Conservation (phyloP, 2,329 filamentous ascomycete genomes). For the Aureobasidium sp. region DNA sequence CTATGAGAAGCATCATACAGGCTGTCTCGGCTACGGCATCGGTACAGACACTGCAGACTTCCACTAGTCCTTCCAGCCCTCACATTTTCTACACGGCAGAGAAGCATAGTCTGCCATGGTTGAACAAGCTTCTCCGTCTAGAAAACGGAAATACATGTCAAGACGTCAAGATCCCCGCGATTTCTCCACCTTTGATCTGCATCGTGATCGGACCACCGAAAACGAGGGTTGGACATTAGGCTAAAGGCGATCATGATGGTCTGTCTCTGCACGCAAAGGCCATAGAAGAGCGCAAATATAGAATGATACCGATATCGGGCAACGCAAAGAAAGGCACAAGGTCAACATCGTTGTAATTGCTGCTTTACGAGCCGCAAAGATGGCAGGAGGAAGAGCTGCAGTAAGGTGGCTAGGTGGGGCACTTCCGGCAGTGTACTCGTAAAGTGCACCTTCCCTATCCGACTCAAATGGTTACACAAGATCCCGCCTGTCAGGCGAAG, state of each 20-base stretch:
- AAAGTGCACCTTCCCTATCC: neutral
- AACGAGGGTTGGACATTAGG: neutral
- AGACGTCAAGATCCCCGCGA: conserved; percentile 10
- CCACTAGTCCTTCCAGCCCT: conserved; percentile 4
- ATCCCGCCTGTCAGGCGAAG: neutral
- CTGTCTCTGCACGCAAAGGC: neutral
- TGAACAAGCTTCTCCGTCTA: neutral
- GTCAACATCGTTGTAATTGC: too few species aligned
- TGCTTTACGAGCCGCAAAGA: neutral
- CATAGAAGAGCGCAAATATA: neutral
- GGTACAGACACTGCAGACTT: neutral
- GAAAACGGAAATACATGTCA: neutral
- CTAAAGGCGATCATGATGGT: neutral
- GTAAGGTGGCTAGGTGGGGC: neutral
- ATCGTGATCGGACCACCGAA: neutral
- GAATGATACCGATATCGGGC: neutral
- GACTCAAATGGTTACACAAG: neutral
- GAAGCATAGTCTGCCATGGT: neutral
- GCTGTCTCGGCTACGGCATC: conserved; percentile 1
- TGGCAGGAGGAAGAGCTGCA: neutral
- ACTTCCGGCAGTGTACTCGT: neutral
- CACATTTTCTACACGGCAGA: neutral
- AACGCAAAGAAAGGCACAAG: neutral
- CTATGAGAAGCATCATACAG: neutral
- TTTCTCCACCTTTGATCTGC: conserved; percentile 9